A percentile compares a stretch with the other conserved stretches of the same genome.
Conservation (phyloP, 78 protist genomes). For the Polysphondylium violaceum region DNA sequence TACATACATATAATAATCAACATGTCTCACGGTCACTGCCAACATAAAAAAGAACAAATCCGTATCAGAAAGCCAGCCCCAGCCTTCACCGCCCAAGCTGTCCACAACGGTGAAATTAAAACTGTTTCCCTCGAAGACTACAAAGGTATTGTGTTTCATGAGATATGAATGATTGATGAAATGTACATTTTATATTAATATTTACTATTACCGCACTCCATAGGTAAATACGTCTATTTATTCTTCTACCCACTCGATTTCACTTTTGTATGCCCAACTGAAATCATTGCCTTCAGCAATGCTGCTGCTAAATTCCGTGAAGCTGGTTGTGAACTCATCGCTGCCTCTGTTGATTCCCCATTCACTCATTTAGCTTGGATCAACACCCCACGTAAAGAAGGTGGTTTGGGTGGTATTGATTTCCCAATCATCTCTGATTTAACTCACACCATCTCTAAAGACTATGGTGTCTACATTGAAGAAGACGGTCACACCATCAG, state of each 20-base stretch:
- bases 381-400: conserved; percentile 94
- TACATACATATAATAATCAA: background rate
- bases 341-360: conserved; percentile 89
- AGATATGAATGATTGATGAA: too few species aligned
- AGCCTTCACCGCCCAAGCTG: conserved; percentile 70
- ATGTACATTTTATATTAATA: background rate
- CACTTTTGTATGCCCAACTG: conserved; percentile 96
- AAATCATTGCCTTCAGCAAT: conserved; percentile 95
- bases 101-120: conserved; percentile 81
- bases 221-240: conserved; percentile 59
- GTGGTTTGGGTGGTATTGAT: conserved; percentile 95
- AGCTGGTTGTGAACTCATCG: conserved; percentile 87
- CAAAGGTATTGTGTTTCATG: conserved; percentile 52
- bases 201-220: background rate
- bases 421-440: conserved; percentile 95
- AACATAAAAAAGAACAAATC: conserved; percentile 32
- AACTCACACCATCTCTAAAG: conserved; percentile 86
- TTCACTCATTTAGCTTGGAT: conserved; percentile 96
- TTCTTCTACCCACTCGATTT: conserved; percentile 87
- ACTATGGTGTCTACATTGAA: conserved; percentile 92
- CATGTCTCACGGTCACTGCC: conserved; percentile 28
- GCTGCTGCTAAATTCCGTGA: conserved; percentile 90
- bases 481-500: conserved; percentile 90
- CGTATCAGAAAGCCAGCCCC: conserved; percentile 81
- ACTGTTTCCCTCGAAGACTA: conserved; percentile 46